Conservation (phyloP, 2,329 filamentous ascomycete genomes). For the Cryphonectria naterciae region DNA sequence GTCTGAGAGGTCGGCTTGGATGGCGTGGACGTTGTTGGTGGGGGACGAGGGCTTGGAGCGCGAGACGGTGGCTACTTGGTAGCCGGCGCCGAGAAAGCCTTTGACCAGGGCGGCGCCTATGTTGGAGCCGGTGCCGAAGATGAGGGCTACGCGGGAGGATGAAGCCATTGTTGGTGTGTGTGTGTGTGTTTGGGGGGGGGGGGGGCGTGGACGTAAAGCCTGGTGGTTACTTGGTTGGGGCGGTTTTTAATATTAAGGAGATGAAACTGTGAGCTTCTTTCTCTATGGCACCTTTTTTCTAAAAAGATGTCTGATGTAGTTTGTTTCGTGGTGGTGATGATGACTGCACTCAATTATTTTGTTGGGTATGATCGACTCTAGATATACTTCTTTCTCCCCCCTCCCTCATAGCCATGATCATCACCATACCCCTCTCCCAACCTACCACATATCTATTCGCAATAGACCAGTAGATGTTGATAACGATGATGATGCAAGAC, state of each 20-base stretch:
- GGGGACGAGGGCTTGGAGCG: conserved; percentile 21
- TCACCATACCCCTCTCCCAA: background rate
- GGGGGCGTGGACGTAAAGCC: no score
- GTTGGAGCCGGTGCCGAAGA: conserved; percentile 30
- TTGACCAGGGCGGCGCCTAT: conserved; percentile 26
- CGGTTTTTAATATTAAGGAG: background rate
- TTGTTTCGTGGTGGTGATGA: background rate
- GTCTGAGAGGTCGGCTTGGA: conserved; percentile 28
- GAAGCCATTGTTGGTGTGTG: conserved; percentile 1
- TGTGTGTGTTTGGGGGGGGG: no score
- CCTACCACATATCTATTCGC: no score
- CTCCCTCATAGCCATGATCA: no score
- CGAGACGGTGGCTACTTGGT: conserved; percentile 29
- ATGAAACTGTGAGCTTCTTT: background rate
- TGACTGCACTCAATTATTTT: background rate
- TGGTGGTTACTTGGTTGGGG: no score
- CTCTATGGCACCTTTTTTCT: background rate
- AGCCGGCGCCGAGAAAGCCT: conserved; percentile 27
- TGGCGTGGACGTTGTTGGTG: conserved; percentile 13
- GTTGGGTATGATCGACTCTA: background rate
- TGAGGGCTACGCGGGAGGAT: conserved; percentile 23
- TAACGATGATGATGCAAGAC: no score
- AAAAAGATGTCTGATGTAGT: no score
- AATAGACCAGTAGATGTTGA: no score
- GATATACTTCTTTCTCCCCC: background rate